phyloP scores from a whole-genome alignment of 345 rosid genomes.

The Kandelia obovata region DNA sequence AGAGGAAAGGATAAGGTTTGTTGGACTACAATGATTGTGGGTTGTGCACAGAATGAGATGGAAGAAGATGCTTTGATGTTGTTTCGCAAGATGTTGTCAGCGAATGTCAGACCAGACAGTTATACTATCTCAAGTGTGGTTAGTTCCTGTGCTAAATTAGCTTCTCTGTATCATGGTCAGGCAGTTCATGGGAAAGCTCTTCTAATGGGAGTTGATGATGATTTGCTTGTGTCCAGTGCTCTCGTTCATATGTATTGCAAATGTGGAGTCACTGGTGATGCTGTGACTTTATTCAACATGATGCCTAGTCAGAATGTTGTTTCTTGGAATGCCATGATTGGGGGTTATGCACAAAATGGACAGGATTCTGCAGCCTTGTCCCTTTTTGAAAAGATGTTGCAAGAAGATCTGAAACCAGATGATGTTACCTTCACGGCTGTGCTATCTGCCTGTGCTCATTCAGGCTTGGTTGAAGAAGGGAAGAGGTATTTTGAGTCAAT shows the following conservation, averaged over 20 bases:
- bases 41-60: constrained; percentile 48
- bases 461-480: constrained; percentile 48
- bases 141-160: constrained; percentile 57
- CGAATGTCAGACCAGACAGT: constrained; percentile 39
- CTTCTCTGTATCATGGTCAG: constrained; percentile 48
- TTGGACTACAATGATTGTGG: constrained; percentile 60
- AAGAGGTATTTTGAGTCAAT: constrained; percentile 48
- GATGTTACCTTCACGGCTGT: constrained; percentile 45
- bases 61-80: constrained; percentile 52
- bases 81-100: constrained; percentile 40
- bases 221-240: constrained; percentile 55
- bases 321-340: constrained; percentile 59
- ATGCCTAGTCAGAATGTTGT: constrained; percentile 43
- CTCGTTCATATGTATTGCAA: constrained; percentile 55
- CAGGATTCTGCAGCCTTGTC: constrained; percentile 47
- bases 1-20: constrained; percentile 50
- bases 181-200: constrained; percentile 47
- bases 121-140: constrained; percentile 47
- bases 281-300: constrained; percentile 33
- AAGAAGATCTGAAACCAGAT: constrained; percentile 47
- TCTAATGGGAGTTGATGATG: constrained; percentile 35
- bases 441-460: constrained; percentile 58
- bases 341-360: constrained; percentile 56
- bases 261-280: constrained; percentile 49
- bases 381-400: constrained; percentile 45